Evolutionary conservation across 495 filamentous ascomycete species (phyloP).

Genomic region (Penicillium macrosclerotiorum): DNA sequence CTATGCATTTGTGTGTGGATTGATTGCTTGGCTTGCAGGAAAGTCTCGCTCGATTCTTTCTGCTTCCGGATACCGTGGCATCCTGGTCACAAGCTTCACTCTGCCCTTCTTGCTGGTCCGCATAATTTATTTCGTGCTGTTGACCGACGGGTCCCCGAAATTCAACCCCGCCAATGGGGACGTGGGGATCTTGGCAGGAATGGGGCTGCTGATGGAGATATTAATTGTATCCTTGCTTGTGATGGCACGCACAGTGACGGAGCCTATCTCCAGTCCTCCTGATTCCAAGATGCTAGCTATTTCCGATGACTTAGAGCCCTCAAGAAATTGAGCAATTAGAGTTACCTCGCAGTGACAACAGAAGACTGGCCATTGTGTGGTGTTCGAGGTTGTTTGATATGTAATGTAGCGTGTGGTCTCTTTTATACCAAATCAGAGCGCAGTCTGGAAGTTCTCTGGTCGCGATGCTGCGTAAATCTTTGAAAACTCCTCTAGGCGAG

Average conservation of each 20-base stretch:
- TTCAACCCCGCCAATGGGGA: slow-evolving; percentile 24
- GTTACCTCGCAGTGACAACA: too few relatives aligned
- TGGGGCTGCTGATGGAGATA: slow-evolving; percentile 34
- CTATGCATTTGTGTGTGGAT: slow-evolving; percentile 26
- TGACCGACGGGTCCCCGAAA: slow-evolving; percentile 21
- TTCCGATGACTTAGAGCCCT: slow-evolving; percentile 6
- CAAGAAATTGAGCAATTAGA: slow-evolving; percentile 1
- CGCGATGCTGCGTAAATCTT: slow-evolving; percentile 26
- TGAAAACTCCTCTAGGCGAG: slow-evolving; percentile 24
- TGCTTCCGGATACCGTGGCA: slow-evolving; percentile 17
- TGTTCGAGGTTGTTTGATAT: background rate
- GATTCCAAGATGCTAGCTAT: background rate
- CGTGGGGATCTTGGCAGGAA: slow-evolving; percentile 22
- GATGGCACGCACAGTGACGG: slow-evolving; percentile 22
- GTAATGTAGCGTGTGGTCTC: too few relatives aligned
- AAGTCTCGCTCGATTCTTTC: slow-evolving; percentile 24
- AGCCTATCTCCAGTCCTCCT: slow-evolving; percentile 16
- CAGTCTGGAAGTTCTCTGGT: slow-evolving; percentile 19
- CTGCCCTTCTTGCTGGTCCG: slow-evolving; percentile 30
- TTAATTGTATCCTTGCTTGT: slow-evolving; percentile 22
- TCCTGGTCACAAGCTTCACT: slow-evolving; percentile 16
- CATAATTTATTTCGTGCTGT: slow-evolving; percentile 25
- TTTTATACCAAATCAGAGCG: background rate
- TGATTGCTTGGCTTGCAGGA: slow-evolving; percentile 22
- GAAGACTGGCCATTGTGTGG: background rate